A percentile compares a stretch with the other conserved stretches of the same genome.
Evolutionary conservation across 176 grass and related monocot genomes (phyloP).

Genomic region (Avena atlantica): DNA sequence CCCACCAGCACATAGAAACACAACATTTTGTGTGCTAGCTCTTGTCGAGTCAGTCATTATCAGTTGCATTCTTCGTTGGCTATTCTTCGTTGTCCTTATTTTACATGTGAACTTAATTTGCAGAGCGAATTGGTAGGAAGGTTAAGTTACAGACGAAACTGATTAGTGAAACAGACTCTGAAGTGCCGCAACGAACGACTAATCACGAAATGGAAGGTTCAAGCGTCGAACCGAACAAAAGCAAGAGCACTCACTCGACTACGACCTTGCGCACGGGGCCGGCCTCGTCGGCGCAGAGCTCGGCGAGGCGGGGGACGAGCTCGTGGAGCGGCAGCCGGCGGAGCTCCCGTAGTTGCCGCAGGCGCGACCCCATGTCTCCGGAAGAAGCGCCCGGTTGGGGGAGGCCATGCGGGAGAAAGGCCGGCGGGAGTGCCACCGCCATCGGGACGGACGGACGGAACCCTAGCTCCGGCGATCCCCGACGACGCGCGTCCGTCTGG

Average conservation of each 20-base stretch:
- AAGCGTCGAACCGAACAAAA: neutral
- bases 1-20: neutral
- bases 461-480: constrained; percentile 31
- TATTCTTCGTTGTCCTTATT: neutral
- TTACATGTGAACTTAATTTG: neutral
- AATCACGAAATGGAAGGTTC: neutral
- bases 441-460: constrained; percentile 29
- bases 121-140: neutral
- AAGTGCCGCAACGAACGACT: neutral
- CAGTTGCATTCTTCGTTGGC: no score
- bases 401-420: constrained; percentile 3
- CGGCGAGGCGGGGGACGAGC: constrained; percentile 62
- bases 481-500: constrained; percentile 6
- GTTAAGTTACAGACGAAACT: neutral
- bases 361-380: constrained; percentile 45
- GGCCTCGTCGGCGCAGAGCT: constrained; percentile 66
- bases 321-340: constrained; percentile 57
- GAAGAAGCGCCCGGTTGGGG: neutral
- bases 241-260: constrained; percentile 55
- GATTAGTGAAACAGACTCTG: neutral
- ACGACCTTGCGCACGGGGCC: constrained; percentile 82
- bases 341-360: constrained; percentile 62
- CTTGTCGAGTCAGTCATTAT: neutral
- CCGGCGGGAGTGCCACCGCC: constrained; percentile 28
- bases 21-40: neutral